phyloP scores from a whole-genome alignment of 306 rosid genomes.

The Spatholobus suberectus region DNA sequence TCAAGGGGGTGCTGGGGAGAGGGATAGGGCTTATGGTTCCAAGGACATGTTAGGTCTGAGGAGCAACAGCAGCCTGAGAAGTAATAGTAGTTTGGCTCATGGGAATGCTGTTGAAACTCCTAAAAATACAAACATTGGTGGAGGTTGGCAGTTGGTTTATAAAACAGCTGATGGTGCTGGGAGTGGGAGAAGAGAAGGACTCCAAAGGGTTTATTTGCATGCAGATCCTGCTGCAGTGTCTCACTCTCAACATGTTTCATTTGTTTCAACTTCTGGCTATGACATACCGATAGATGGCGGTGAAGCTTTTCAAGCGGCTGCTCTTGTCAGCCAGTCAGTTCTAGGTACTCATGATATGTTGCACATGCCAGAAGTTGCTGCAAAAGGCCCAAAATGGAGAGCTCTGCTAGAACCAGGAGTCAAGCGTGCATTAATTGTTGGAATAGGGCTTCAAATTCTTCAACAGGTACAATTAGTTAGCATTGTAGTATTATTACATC shows the following conservation, averaged over 20 bases:
- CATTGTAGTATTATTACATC: not conserved
- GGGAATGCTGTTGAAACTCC: constrained; percentile 46
- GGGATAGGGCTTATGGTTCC: constrained; percentile 61
- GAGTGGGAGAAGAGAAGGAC: constrained; percentile 68
- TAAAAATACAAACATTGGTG: constrained; percentile 80
- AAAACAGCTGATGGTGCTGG: constrained; percentile 65
- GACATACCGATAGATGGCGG: constrained; percentile 61
- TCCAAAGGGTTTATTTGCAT: constrained; percentile 86
- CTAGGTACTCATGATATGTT: constrained; percentile 66
- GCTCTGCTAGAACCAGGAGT: constrained; percentile 94
- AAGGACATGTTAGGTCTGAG: constrained; percentile 65
- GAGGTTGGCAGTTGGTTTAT: constrained; percentile 97
- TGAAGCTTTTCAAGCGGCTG: constrained; percentile 77
- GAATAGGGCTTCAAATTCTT: constrained; percentile 91
- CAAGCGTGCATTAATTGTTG: constrained; percentile 86
- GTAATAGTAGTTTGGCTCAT: constrained; percentile 47
- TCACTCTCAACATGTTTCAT: constrained; percentile 65
- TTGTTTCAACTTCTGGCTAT: constrained; percentile 77
- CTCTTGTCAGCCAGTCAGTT: constrained; percentile 82
- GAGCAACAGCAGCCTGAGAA: constrained; percentile 60
- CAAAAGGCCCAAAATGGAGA: constrained; percentile 72
- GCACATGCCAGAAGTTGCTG: constrained; percentile 44
- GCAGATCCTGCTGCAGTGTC: constrained; percentile 71
- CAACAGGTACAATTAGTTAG: constrained; percentile 73
- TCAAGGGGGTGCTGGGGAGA: constrained; percentile 60